These are phyloP conservation scores for Erigeron philadelphicus DNA, from an alignment of 140 eudicot genomes.

Conservation along the genomic window DNA sequence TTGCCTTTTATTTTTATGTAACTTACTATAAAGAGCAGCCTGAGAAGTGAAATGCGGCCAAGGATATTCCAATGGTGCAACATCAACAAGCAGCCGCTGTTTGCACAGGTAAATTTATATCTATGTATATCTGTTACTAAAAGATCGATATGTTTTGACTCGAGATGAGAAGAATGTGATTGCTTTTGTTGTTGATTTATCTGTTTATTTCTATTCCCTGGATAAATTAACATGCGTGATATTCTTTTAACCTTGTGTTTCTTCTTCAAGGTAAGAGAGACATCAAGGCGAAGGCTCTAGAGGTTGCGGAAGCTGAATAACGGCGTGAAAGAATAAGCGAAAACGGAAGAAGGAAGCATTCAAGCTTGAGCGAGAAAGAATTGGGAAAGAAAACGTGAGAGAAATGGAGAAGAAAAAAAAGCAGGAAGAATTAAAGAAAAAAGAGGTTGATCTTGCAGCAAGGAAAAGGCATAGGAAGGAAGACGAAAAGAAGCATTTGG, in stretches of 20 bases:
- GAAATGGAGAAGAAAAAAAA: conserved; percentile 60
- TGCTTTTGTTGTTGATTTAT: conserved; percentile 11
- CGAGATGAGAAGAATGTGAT: conserved; percentile 8
- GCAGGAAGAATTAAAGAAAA: conserved; percentile 70
- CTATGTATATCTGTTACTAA: not conserved
- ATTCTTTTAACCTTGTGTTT: conserved; percentile 1
- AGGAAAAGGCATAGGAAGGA: conserved; percentile 79
- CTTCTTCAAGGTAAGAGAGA: conserved; percentile 78
- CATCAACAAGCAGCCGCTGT: conserved; percentile 82
- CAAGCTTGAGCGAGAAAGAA: conserved; percentile 69
- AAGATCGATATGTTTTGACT: not conserved
- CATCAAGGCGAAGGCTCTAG: conserved; percentile 79
- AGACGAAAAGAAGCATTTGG: conserved; percentile 52
- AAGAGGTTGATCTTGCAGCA: conserved; percentile 69
- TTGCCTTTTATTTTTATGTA: no score
- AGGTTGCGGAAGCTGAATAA: conserved; percentile 91
- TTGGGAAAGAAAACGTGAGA: conserved; percentile 65
- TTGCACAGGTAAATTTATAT: conserved; percentile 51
- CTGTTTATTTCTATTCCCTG: not conserved
- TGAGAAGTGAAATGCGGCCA: no score
- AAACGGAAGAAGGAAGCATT: conserved; percentile 79
- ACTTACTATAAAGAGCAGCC: no score
- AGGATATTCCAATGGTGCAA: conserved; percentile 71
- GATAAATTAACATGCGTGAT: not conserved
- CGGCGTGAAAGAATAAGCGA: conserved; percentile 68